Evolutionary conservation across 2,329 filamentous ascomycete species (phyloP).

Genomic region (Phyllachora maydis): DNA sequence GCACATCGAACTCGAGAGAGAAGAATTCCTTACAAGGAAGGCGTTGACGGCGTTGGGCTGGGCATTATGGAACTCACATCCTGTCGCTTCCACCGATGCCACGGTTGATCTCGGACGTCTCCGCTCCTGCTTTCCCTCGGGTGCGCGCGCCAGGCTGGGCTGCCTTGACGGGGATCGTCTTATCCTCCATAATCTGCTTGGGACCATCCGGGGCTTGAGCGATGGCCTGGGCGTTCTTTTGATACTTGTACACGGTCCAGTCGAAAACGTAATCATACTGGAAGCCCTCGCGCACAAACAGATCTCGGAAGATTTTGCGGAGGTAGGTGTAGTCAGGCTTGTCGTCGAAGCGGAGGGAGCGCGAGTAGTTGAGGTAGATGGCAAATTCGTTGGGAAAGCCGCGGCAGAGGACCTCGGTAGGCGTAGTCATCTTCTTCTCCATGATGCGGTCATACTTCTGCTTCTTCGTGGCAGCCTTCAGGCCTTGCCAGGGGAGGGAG

Average conservation of each 20-base stretch:
- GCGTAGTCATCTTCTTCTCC: constrained; percentile 99
- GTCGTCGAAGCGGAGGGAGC: constrained; percentile 95
- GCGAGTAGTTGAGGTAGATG: constrained; percentile 98
- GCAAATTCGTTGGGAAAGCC: constrained; percentile 99
- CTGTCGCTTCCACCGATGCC: constrained; percentile 66
- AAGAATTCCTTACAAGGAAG: constrained; percentile 78
- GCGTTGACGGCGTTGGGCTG: constrained; percentile 32
- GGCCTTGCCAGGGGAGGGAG: constrained; percentile 93
- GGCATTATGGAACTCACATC: constrained; percentile 76
- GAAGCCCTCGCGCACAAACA: constrained; percentile 97
- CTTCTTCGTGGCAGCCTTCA: constrained; percentile 98
- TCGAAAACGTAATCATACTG: constrained; percentile 99
- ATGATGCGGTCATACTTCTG: constrained; percentile 99
- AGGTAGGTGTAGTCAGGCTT: constrained; percentile 99
- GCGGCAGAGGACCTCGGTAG: constrained; percentile 94
- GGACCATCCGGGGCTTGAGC: constrained; percentile 57
- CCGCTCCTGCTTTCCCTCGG: constrained; percentile 59
- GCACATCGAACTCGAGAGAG: constrained; percentile 71
- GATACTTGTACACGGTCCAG: constrained; percentile 99
- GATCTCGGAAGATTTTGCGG: constrained; percentile 98
- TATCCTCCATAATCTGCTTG: too few relatives aligned
- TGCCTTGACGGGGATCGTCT: too few relatives aligned
- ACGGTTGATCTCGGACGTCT: constrained; percentile 54
- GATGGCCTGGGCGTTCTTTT: constrained; percentile 95
- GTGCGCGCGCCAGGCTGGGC: constrained; percentile 35